These are phyloP conservation scores for Solanum gandarillasii DNA, from an alignment of 257 asterid genomes.

Conservation along the genomic window DNA sequence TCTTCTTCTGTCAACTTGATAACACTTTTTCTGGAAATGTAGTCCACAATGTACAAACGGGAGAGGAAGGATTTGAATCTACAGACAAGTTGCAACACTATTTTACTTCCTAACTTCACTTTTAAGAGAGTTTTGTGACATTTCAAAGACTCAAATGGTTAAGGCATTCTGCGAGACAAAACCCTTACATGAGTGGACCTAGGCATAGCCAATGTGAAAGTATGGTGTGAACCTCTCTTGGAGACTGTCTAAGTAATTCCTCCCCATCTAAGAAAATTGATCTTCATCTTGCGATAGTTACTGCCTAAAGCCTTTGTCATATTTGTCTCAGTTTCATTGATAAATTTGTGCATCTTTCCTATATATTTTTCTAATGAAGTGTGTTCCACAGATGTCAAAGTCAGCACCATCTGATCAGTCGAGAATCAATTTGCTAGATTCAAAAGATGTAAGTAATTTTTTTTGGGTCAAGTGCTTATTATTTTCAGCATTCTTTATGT, in stretches of 20 bases:
- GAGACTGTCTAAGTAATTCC: neutral
- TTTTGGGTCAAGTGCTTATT: neutral
- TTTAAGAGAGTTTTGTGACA: neutral
- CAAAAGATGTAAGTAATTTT: constrained; percentile 64
- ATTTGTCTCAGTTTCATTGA: neutral
- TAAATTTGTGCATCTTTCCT: neutral
- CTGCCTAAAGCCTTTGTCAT: neutral
- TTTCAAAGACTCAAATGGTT: neutral
- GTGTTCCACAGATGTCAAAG: constrained; percentile 72
- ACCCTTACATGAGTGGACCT: neutral
- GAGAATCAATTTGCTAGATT: constrained; percentile 82
- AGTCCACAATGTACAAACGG: neutral
- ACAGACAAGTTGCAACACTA: neutral
- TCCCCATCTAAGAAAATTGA: neutral
- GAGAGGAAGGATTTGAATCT: neutral
- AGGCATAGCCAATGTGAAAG: neutral
- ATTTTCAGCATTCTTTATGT: neutral
- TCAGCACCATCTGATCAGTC: constrained; percentile 96
- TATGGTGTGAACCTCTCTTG: neutral
- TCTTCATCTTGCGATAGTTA: neutral
- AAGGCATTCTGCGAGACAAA: neutral
- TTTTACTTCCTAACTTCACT: neutral
- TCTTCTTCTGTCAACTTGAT: neutral
- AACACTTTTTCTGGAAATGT: neutral
- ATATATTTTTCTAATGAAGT: constrained; percentile 3